Conservation (phyloP, 169 alveolate species). For the Babesia ovata region DNA sequence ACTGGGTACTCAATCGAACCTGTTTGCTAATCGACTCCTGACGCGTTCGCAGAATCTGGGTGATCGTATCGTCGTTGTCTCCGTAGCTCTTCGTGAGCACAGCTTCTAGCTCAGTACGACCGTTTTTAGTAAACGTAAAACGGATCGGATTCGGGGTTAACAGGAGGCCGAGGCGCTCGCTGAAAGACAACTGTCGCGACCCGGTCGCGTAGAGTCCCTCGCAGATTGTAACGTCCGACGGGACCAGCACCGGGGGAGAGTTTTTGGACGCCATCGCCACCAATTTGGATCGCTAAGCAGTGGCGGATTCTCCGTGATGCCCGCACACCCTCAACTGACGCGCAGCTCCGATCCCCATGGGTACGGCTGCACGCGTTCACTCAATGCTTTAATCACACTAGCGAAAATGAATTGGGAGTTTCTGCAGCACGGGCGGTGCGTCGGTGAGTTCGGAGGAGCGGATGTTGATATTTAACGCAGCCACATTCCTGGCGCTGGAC, state of each 20-base stretch:
- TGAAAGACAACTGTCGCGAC: slow-evolving; percentile 45
- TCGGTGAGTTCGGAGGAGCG: slow-evolving; percentile 21
- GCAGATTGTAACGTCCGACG: slow-evolving; percentile 68
- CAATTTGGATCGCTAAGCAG: background rate
- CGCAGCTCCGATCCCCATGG: slow-evolving; percentile 31
- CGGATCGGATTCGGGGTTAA: slow-evolving; percentile 60
- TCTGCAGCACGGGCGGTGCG: background rate
- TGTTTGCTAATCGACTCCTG: slow-evolving; percentile 57
- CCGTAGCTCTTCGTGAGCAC: slow-evolving; percentile 53
- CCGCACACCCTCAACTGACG: background rate
- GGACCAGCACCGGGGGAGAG: slow-evolving; percentile 62
- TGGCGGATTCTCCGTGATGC: too few relatives aligned
- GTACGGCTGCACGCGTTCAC: background rate
- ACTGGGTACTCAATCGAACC: background rate
- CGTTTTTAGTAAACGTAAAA: slow-evolving; percentile 55
- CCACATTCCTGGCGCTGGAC: slow-evolving; percentile 42
- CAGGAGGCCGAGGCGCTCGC: slow-evolving; percentile 57
- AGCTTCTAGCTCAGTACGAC: slow-evolving; percentile 39
- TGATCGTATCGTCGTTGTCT: slow-evolving; percentile 57
- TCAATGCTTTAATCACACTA: background rate
- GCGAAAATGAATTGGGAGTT: slow-evolving; percentile 5
- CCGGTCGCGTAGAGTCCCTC: slow-evolving; percentile 64
- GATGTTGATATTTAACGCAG: background rate
- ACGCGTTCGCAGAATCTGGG: slow-evolving; percentile 38
- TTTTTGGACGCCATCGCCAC: slow-evolving; percentile 12